phyloP scores from a whole-genome alignment of 2,329 filamentous ascomycete genomes.

The Anthostomella pinea region DNA sequence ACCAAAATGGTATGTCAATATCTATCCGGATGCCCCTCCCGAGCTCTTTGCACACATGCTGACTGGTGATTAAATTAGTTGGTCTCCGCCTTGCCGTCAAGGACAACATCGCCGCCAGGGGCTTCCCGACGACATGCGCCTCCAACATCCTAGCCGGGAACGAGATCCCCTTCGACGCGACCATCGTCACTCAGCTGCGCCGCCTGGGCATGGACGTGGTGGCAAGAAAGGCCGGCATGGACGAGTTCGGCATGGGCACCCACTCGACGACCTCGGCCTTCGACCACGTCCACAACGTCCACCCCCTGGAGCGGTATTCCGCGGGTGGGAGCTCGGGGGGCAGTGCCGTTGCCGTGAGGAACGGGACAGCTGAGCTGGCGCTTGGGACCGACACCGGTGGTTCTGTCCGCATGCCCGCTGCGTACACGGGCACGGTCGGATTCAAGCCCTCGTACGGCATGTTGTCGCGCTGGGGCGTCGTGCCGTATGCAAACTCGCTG shows the following conservation, averaged over 20 bases:
- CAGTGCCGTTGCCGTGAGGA: conserved; percentile 79
- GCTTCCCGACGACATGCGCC: conserved; percentile 76
- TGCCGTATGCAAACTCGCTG: conserved; percentile 88
- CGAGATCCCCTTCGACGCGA: conserved; percentile 76
- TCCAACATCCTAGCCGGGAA: conserved; percentile 72
- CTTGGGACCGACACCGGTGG: conserved; percentile 93
- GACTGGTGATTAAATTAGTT: background rate
- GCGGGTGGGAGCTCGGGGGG: conserved; percentile 91
- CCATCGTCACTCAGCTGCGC: conserved; percentile 68
- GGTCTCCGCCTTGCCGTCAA: conserved; percentile 58
- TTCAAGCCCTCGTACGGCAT: conserved; percentile 93
- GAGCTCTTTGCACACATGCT: too few relatives aligned
- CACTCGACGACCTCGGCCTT: conserved; percentile 68
- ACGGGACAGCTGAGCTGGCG: conserved; percentile 57
- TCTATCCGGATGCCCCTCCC: too few relatives aligned
- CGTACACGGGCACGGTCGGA: conserved; percentile 78
- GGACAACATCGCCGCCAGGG: conserved; percentile 69
- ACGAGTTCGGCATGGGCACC: conserved; percentile 95
- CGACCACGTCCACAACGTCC: conserved; percentile 59
- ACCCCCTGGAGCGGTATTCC: conserved; percentile 44
- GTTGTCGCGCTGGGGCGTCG: conserved; percentile 79
- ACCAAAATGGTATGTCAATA: too few relatives aligned
- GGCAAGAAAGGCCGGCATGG: conserved; percentile 89
- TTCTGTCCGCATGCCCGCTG: conserved; percentile 81
- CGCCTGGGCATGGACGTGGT: conserved; percentile 60